Evolutionary conservation across 2,329 filamentous ascomycete genomes (phyloP), one percentile per base, ranked within the genome.

Genomic region (Fusarium mangiferae): DNA sequence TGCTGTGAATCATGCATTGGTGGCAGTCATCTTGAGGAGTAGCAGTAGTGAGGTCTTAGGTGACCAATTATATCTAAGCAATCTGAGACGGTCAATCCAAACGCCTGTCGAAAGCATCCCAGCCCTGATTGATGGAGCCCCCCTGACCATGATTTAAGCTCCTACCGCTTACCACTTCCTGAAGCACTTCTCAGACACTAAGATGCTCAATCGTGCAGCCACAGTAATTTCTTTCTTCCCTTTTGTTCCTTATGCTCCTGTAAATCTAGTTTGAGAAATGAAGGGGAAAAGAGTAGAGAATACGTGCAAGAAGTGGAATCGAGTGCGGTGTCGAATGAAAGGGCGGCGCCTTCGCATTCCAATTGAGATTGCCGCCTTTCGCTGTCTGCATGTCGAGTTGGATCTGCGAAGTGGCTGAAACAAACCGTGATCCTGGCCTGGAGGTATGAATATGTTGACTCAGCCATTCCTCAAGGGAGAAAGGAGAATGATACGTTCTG

Each of bases 391-490:
- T 7, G 6, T 18, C 7, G 7, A 45, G 5, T 26, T 8, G n/a
- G 5, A 45, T 18, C n/a, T 45, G n/a, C 12, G 7, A 6, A 45
- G 12, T 7, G 13, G 7, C 24, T 45, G 42, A 45, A 18, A 26
- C 24, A 26, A 24, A 45, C 11, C 5, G 5, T 6, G 17, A 24
- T 7, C 7, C 4, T 22, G 6, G 10, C 2, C 24, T 11, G 3
- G 4, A 11, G 0, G 6, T 6, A 3, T 4, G 13, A 15, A 30
- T 15, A 3, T 22, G 2, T 15, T 28, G 20, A 22, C 20, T 22
- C 13, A 28, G 45, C 4, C 9, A 9, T 22, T 22, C 1, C 4
- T 22, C 0, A 17, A 48, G 26, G 26, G 45, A 48, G 26, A 8
- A 4, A 22, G 22, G 13, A 14, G 4, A 17, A 20, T 4, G 13